phyloP scores from a whole-genome alignment of 768 basidiomycete species.

The Suillus variegatus region DNA sequence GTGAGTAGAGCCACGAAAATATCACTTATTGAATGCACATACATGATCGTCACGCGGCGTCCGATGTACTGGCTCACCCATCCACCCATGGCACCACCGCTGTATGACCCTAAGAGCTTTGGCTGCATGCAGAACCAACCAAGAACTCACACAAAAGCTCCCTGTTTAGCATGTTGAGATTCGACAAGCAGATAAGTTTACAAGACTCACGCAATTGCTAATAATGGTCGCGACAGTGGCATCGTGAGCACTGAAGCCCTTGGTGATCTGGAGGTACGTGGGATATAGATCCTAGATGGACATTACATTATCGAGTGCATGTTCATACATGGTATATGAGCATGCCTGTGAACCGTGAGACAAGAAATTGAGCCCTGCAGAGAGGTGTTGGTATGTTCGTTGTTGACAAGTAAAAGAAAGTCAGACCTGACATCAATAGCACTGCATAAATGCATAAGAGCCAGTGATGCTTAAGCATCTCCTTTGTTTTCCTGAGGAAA shows the following conservation, averaged over 20 bases:
- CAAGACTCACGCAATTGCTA: slow-evolving; percentile 60
- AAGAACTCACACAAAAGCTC: slow-evolving; percentile 42
- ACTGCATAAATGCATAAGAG: slow-evolving; percentile 80
- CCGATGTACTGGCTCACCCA: slow-evolving; percentile 75
- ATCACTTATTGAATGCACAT: background rate
- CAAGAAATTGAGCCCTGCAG: slow-evolving; percentile 70
- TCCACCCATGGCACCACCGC: slow-evolving; percentile 74
- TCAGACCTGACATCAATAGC: slow-evolving; percentile 66
- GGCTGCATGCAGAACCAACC: slow-evolving; percentile 13
- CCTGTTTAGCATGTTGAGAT: slow-evolving; percentile 27
- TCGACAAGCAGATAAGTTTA: background rate
- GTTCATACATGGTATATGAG: background rate
- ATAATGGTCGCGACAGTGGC: slow-evolving; percentile 83
- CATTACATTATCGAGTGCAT: slow-evolving; percentile 1
- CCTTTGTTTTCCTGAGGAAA: slow-evolving; percentile 71
- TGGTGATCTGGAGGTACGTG: slow-evolving; percentile 66
- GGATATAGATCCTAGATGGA: slow-evolving; percentile 68
- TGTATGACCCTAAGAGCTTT: slow-evolving; percentile 17
- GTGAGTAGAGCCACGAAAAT: background rate
- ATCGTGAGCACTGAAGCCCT: slow-evolving; percentile 55
- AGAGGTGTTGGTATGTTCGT: background rate
- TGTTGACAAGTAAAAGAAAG: slow-evolving; percentile 9
- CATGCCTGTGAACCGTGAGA: slow-evolving; percentile 69
- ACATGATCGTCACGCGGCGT: slow-evolving; percentile 75
- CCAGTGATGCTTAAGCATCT: slow-evolving; percentile 86